Base-by-base conservation (phyloP, 768 basidiomycete species). In the Lenzites betulinus region DNA sequence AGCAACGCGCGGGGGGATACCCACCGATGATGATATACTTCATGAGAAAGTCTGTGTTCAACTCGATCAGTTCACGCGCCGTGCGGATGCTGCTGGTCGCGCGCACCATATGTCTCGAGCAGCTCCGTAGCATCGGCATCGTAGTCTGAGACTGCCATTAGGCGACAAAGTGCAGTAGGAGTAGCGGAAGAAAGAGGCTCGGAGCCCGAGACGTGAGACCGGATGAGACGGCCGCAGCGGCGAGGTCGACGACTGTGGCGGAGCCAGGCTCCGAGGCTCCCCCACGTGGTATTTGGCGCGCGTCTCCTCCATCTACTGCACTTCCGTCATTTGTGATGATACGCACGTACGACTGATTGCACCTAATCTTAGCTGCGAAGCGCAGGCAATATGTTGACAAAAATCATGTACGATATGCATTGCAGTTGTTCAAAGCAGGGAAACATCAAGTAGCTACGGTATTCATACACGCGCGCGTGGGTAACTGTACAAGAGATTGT, bases 21-120 rank as follows among this genome's bases (percentile, higher is more conserved):
- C 60, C 66, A 93, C 96, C 96, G 69, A 98, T 93, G 66, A 98
- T 85, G 71, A 98, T 97, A 76, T 95, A 94, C 79, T 99, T 99
- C 88, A 98, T 93, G 66, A 99, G 84, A 75, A 97, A 98, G 77
- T 99, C 97, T 74, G 23, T 7, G 22, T 18, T 2, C 35, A 18
- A 35, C n/a, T 35, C 18, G 59, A 64, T 52, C 51, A 57, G 20
- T 18, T 2, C 9, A 39, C 39, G 50, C 41, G 54, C 28, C 33
- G 18, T 6, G 15, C 22, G 16, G 23, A 46, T 49, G 49, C 39
- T 61, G 20, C 4, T 51, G 2, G 35, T 30, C 28, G 68, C 82
- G 55, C 51, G 3, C 36, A 94, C 95, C 95, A 74, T 98, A 98
- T 63, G 94, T 93, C 76, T 97, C 95, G 66, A 95, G 74, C 50